Base-by-base conservation (phyloP, 805 yeast genomes). In the Lipomyces anomalus region DNA sequence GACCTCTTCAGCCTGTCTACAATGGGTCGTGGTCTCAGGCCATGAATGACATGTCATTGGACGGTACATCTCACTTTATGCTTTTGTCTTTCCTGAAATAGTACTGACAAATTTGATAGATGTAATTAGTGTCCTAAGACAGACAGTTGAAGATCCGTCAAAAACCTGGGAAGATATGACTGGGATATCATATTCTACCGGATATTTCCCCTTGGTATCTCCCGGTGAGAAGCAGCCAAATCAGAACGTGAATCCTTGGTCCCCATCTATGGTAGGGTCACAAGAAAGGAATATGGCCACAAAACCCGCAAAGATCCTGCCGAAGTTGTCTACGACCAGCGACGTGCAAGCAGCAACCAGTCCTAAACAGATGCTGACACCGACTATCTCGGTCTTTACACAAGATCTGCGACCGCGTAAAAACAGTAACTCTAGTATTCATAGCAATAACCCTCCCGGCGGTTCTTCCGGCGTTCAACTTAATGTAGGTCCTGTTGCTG, bases 1-100 rank as follows among this genome's bases (percentile, higher is more conserved):
- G 35, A 11, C 55, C 55, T 21, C 47, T 50, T 21, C 48, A 48
- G 35, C 55, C 55, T 4, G 52, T 50, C 6, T 50, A 32, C 26
- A 35, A 38, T 16, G 55, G 53, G 7, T 34, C 22, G 34, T 50
- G 43, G 26, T 44, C 43, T 9, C 6, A 24, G 7, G 38, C 43
- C 35, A n/a, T 43, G 24, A 33, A 36, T n/a, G 24, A 43, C 4
- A 34, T 50, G 17, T 26, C 30, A 13, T 13, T 26, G 11, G 30
- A 26, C 30, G 30, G 13, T 13, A 26, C 13, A 9, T 26, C 13
- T 13, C 30, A 26, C 30, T n/a, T n/a, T n/a, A n/a, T n/a, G n/a
- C n/a, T n/a, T n/a, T n/a, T n/a, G n/a, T n/a, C n/a, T n/a, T n/a
- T n/a, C n/a, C n/a, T n/a, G n/a, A n/a, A n/a, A n/a, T n/a, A n/a